Percentiles rank a stretch among this genome's conserved stretches.
These are phyloP conservation scores for Ascochyta pisi DNA, from an alignment of 2,329 filamentous ascomycete species.

Conservation along the genomic window DNA sequence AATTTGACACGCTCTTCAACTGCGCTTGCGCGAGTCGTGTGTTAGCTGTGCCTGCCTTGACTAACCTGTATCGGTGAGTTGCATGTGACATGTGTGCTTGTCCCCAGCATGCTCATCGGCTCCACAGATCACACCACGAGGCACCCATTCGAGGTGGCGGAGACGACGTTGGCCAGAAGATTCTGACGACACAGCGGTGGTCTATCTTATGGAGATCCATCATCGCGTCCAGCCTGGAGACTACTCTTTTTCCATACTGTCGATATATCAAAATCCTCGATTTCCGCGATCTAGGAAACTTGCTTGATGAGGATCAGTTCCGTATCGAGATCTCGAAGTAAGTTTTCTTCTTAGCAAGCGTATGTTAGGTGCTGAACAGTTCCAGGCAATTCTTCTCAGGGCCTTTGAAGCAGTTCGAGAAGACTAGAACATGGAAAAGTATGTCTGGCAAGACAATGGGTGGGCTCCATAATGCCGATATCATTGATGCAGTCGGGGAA, in stretches of 20 bases:
- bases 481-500: conserved; percentile 59
- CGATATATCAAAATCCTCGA: conserved; percentile 70
- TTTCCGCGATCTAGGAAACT: conserved; percentile 65
- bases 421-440: conserved; percentile 26
- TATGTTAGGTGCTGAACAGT: conserved; percentile 11
- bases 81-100: not conserved
- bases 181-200: conserved; percentile 62
- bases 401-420: conserved; percentile 54
- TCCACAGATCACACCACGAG: conserved; percentile 52
- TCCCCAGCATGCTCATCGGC: not conserved
- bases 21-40: conserved; percentile 63
- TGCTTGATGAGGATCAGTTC: conserved; percentile 67
- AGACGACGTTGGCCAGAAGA: conserved; percentile 51
- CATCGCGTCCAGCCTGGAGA: conserved; percentile 67
- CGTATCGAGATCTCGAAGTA: conserved; percentile 64
- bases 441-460: conserved; percentile 39
- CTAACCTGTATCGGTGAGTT: conserved; percentile 67
- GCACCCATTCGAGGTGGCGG: conserved; percentile 55
- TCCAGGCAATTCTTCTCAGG: conserved; percentile 60
- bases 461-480: conserved; percentile 50
- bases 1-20: conserved; percentile 67
- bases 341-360: conserved; percentile 28
- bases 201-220: conserved; percentile 72
- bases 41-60: conserved; percentile 65
- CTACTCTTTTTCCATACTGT: conserved; percentile 72